These are phyloP conservation scores for Aspergillus vadensis DNA, from an alignment of 2,329 filamentous ascomycete species.

Conservation along the genomic window DNA sequence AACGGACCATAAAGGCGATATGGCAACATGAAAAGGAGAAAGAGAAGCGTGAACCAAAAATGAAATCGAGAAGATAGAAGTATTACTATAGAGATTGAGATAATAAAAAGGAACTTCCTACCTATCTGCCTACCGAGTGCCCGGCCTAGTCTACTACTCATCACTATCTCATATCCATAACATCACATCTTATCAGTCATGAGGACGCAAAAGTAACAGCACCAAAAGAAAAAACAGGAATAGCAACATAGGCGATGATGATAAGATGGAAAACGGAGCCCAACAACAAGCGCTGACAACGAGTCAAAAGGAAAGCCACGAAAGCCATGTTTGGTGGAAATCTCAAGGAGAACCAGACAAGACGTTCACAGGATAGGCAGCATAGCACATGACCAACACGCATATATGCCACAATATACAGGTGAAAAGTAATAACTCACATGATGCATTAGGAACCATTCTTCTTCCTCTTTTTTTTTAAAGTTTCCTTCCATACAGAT, in stretches of 20 bases:
- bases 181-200: not conserved
- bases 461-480: not conserved
- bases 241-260: not conserved
- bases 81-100: not conserved
- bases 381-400: not conserved
- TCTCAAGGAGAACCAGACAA: too few relatives aligned
- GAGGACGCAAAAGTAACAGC: not conserved
- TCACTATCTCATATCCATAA: not conserved
- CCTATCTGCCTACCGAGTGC: not conserved
- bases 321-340: too few relatives aligned
- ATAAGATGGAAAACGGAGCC: too few relatives aligned
- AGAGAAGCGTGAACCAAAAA: too few relatives aligned
- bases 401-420: not conserved
- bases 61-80: too few relatives aligned
- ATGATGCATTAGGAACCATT: not conserved
- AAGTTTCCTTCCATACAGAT: not conserved
- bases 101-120: not conserved
- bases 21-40: too few relatives aligned
- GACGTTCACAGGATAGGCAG: not conserved
- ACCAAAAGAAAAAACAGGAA: not conserved
- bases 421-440: not conserved
- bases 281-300: not conserved
- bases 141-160: not conserved
- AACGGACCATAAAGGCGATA: too few relatives aligned
- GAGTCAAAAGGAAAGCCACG: not conserved